Evolutionary conservation across 768 basidiomycete genomes (phyloP).

Genomic region (Pisolithus sp.): DNA sequence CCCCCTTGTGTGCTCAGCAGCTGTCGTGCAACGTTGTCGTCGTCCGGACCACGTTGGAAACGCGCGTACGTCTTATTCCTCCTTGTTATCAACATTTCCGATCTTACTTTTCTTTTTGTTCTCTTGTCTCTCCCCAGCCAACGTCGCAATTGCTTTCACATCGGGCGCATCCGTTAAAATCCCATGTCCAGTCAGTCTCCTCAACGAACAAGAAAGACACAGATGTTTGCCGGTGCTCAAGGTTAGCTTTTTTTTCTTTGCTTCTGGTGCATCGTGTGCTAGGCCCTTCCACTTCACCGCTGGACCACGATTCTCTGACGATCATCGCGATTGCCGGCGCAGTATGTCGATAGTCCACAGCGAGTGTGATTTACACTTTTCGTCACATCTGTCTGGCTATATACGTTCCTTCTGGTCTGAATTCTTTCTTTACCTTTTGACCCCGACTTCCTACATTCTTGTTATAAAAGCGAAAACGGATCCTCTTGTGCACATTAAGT

Average conservation of each 20-base stretch:
- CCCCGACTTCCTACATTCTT: neutral
- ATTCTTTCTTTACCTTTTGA: constrained; percentile 1
- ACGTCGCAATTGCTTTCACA: constrained; percentile 14
- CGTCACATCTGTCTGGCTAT: constrained; percentile 1
- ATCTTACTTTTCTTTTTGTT: constrained; percentile 29
- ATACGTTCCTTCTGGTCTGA: neutral
- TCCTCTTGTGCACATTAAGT: constrained; percentile 5
- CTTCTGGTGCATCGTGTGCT: constrained; percentile 14
- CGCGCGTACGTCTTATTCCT: constrained; percentile 36
- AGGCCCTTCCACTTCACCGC: constrained; percentile 8
- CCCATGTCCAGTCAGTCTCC: constrained; percentile 56
- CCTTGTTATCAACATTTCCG: constrained; percentile 25
- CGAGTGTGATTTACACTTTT: constrained; percentile 31
- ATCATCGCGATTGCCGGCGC: constrained; percentile 11
- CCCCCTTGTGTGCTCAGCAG: constrained; percentile 46
- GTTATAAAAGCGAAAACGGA: constrained; percentile 4
- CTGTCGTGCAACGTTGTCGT: constrained; percentile 36
- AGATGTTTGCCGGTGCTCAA: constrained; percentile 41
- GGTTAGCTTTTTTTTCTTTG: constrained; percentile 33
- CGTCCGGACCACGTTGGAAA: constrained; percentile 56
- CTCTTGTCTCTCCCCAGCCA: constrained; percentile 18
- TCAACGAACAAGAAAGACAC: constrained; percentile 50
- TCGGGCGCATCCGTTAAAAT: constrained; percentile 18
- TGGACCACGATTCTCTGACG: constrained; percentile 3
- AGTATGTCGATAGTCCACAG: constrained; percentile 19